Evolutionary conservation across 306 rosid genomes (phyloP).

Genomic region (Luffa acutangula): DNA sequence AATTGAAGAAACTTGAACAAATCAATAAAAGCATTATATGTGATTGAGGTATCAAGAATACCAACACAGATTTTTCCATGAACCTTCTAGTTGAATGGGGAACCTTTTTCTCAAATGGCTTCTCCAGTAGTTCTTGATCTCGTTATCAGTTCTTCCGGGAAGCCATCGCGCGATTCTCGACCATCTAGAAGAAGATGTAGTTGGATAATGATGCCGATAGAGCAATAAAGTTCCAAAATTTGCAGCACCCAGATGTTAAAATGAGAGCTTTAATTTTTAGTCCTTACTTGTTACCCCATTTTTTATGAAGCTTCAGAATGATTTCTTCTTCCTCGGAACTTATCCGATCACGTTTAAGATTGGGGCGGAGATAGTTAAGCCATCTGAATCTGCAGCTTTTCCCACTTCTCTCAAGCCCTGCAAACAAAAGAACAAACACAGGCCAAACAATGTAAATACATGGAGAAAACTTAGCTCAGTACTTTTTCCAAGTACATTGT

Average conservation of each 20-base stretch:
- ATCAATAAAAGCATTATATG: neutral
- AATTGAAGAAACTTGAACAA: neutral
- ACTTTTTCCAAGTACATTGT: neutral
- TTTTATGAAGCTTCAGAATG: conserved; percentile 51
- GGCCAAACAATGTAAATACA: neutral
- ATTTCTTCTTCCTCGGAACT: conserved; percentile 37
- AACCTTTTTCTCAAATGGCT: conserved; percentile 32
- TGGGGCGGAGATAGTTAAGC: conserved; percentile 68
- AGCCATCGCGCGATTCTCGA: conserved; percentile 54
- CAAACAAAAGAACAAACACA: neutral
- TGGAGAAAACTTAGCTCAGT: neutral
- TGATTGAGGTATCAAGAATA: neutral
- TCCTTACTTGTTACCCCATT: conserved; percentile 79
- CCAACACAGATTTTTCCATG: neutral
- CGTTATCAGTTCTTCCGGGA: conserved; percentile 21
- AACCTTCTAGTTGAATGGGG: conserved; percentile 30
- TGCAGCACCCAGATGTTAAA: neutral
- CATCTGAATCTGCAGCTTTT: conserved; percentile 81
- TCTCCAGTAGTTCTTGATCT: conserved; percentile 75
- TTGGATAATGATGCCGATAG: neutral
- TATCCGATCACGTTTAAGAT: conserved; percentile 49
- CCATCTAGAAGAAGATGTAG: conserved; percentile 29
- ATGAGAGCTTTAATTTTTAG: neutral
- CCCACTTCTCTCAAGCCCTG: conserved; percentile 71
- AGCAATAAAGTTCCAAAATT: neutral